Percentiles rank a stretch among this genome's conserved stretches.
These are phyloP conservation scores for Fomitopsis pulvina DNA, from an alignment of 768 basidiomycete species.

Conservation along the genomic window DNA sequence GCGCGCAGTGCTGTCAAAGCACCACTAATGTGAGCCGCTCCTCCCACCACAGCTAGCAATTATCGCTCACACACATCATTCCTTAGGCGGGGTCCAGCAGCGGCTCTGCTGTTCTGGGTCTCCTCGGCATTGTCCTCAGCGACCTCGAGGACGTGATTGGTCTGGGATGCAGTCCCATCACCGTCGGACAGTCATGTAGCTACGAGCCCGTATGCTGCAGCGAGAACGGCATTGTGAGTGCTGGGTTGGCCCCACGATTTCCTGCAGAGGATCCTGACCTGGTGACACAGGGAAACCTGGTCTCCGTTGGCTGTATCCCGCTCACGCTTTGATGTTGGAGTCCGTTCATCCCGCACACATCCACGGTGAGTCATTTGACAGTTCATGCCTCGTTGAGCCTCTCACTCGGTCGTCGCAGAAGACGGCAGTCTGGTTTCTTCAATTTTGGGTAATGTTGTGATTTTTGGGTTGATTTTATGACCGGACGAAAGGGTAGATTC, in stretches of 20 bases:
- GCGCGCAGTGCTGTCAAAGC: slow-evolving; percentile 6
- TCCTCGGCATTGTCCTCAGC: slow-evolving; percentile 12
- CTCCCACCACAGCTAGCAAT: background rate
- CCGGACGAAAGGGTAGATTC: too few relatives aligned
- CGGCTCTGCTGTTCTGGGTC: slow-evolving; percentile 2
- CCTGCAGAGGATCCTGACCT: background rate
- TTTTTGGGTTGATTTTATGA: too few relatives aligned
- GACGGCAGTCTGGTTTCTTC: too few relatives aligned
- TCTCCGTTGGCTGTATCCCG: slow-evolving; percentile 12
- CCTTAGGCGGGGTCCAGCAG: slow-evolving; percentile 1
- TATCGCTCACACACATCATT: background rate
- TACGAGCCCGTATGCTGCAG: slow-evolving; percentile 11
- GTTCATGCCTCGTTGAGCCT: too few relatives aligned
- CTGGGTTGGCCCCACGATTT: background rate
- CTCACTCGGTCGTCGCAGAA: too few relatives aligned
- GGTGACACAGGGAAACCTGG: slow-evolving; percentile 7
- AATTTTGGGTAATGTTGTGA: too few relatives aligned
- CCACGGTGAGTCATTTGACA: too few relatives aligned
- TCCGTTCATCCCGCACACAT: too few relatives aligned
- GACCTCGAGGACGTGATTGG: slow-evolving; percentile 10
- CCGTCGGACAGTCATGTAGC: slow-evolving; percentile 9
- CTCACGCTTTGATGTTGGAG: background rate
- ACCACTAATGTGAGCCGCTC: background rate
- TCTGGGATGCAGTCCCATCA: slow-evolving; percentile 11
- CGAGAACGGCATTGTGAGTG: slow-evolving; percentile 11